Base-by-base conservation (phyloP, 306 rosid genomes). In the Malus sieversii region DNA sequence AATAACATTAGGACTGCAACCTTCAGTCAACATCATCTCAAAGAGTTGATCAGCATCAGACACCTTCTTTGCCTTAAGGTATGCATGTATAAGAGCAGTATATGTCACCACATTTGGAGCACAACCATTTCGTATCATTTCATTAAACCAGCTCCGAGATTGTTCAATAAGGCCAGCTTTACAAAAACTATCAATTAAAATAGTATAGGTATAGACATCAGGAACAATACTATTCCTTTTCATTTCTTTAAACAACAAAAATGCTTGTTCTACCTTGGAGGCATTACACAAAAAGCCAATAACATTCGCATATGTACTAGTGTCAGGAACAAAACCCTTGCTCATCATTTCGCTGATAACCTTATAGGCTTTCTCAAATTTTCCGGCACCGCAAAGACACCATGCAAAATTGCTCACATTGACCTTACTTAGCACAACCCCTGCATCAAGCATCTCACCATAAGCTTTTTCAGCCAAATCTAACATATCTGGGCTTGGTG, bases 241-340 rank as follows among this genome's bases (percentile, higher is more conserved):
- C 97, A 92, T 92, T 82, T 92, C 96, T 79, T 84, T 79, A 10
- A 92, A 90, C 85, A 92, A 85, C 35, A 70, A 63, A 83, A 88
- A 87, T 14, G 97, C 93, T 63, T 92, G 86, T 70, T 92, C 97
- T 79, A 92, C 96, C 86, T 88, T 87, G 48, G 90, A 84, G 66
- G 85, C 85, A 77, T 83, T 77, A 61, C 97, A 92, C 59, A 92
- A 85, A 77, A 92, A 85, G 35, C 92, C 90, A 82, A 92, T 90
- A 84, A 90, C 96, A 82, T 88, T 89, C 74, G 96, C 86, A 73
- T 92, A 92, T 14, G 97, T 90, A 84, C 87, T 87, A 59, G 82
- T 90, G 83, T 92, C 96, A 0, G 97, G 97, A 62, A 92, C 51
- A 30, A 92, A 92, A 77, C 97, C 97, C 82, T 86, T 92, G 71